Base-by-base conservation (phyloP, 2,329 filamentous ascomycete species). In the Botrytis aclada region DNA sequence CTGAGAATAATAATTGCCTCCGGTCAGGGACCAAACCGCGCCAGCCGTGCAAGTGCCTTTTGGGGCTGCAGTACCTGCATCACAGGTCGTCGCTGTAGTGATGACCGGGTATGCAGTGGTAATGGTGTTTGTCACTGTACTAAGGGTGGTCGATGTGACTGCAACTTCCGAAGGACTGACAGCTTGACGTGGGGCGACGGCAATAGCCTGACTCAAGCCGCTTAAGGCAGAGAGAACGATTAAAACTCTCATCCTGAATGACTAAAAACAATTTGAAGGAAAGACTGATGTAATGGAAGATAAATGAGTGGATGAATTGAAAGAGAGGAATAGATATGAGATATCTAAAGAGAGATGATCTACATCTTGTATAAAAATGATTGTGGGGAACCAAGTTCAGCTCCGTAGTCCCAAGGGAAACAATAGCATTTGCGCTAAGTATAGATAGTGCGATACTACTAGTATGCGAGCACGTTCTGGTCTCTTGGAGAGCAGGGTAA, bases 1-100 rank as follows among this genome's bases (percentile, higher is more conserved):
- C 20, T 65, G 41, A 14, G 62, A 65, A 65, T 65, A 65, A 10
- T 65, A 65, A n/a, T 65, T 65, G 29, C 62, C 62, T 10, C 62
- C 62, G 29, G 41, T 5, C 29, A 65, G 9, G 20, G 62, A 65
- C 43, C 22, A 65, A 14, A 34, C 62, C 14, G 20, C 41, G 6
- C 41, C 29, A 6, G 6, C 29, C 14, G 41, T 18, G 32, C 43
- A 65, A 32, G 10, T 34, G 29, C 20, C 62, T 22, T 22, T 29
- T 14, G 41, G 58, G 6, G 39, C 1, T 61, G 4, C 4, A 6
- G 4, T 65, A 34, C 12, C 20, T 25, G n/a, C 62, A 20, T 22
- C 37, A 18, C 62, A 65, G 14, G 41, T 65, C 25, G 41, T 45
- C 25, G 62, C 41, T 25, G 62, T 65, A 34, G 62, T 65, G 20